Evolutionary conservation across 805 yeast genomes (phyloP), one percentile per base, ranked within the genome.

Genomic region (Starmerella cellae): DNA sequence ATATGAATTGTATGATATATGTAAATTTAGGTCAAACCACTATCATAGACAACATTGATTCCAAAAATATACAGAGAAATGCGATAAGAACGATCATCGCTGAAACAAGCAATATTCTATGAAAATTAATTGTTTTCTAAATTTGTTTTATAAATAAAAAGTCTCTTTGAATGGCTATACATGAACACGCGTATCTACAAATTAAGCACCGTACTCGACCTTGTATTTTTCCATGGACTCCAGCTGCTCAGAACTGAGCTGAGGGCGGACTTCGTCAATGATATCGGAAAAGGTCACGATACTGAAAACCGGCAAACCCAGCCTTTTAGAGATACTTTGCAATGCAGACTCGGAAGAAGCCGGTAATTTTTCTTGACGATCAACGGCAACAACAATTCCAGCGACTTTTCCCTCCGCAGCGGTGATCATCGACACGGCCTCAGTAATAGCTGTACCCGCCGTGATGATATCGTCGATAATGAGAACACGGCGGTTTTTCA

Each of bases 401-500:
- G 77, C 82, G 19, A 84, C 79, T 13, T 64, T 56, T 38, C 95
- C 98, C 28, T 73, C 66, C 51, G 77, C 88, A 21, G 56, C 63
- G 21, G 64, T 63, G 54, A 91, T 84, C 55, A 91, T 80, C 38
- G 71, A 75, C 55, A 82, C 81, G 0, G 97, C 96, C 65, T 91
- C 97, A 55, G 81, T 81, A 60, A 87, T 85, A 38, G 98, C 97
- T 45, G 97, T 91, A 32, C 98, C 98, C 1, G 97, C 97, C 46
- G 97, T 88, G 78, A 88, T 87, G 34, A 91, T 96, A 57, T 88
- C 98, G 62, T 91, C 98, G 48, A 88, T 84, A 55, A 91, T 82
- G 55, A 91, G 66, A 20, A 88, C 74, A 47, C 71, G 71, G 61
- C 87, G 80, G 38, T 73, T 81, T 47, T 71, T 70, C 54, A 88